Conservation (phyloP, 2,329 filamentous ascomycete species). For the Periconia sp. region DNA sequence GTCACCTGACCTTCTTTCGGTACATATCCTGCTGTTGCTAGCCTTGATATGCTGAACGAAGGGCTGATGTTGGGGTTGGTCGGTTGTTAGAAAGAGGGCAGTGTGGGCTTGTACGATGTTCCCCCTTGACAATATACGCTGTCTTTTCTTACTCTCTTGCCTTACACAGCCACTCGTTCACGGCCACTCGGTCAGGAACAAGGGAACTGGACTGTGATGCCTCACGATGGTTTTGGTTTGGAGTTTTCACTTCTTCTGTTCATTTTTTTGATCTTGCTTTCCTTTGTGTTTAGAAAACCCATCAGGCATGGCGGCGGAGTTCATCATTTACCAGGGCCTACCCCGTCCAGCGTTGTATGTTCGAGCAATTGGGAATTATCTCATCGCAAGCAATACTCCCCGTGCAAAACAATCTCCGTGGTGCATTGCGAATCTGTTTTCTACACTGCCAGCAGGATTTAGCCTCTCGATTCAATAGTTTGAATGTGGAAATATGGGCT, state of each 20-base stretch:
- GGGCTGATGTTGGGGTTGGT: conserved; percentile 20
- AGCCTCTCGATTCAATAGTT: too few relatives aligned
- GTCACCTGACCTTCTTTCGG: conserved; percentile 7
- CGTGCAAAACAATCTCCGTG: too few relatives aligned
- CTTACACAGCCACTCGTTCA: neutral
- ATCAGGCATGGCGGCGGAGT: conserved; percentile 20
- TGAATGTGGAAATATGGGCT: too few relatives aligned
- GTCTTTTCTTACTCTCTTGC: conserved; percentile 14
- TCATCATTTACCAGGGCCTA: conserved; percentile 2
- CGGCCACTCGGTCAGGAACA: neutral
- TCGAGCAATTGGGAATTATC: too few relatives aligned
- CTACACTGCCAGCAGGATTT: too few relatives aligned
- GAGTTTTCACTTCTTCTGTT: conserved; percentile 12
- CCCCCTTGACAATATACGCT: conserved; percentile 29
- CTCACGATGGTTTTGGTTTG: conserved; percentile 11
- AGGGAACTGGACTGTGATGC: conserved; percentile 9
- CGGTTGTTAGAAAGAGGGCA: conserved; percentile 5
- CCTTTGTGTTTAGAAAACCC: conserved; percentile 10
- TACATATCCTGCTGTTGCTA: neutral
- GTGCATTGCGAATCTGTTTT: too few relatives aligned
- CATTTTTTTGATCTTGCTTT: conserved; percentile 11
- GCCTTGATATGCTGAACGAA: neutral
- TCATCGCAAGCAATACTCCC: too few relatives aligned
- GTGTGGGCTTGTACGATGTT: conserved; percentile 13
- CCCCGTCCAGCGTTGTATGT: too few relatives aligned